These are phyloP conservation scores for Takakia lepidozioides DNA, from an alignment of 225 moss, liverwort and hornwort species.

Conservation along the genomic window DNA sequence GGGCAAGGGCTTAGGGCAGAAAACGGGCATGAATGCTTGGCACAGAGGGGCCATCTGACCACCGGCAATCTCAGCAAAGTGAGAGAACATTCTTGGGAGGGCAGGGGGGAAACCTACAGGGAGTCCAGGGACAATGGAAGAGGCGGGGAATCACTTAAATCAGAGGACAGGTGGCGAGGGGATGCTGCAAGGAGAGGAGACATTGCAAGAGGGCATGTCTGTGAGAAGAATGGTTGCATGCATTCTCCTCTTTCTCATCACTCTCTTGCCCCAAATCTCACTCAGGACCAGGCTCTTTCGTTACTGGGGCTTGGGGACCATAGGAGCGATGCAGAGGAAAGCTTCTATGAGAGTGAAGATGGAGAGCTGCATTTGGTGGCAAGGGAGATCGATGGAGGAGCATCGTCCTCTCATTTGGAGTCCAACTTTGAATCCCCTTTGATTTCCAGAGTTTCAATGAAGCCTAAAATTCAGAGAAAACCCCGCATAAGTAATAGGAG, in stretches of 20 bases:
- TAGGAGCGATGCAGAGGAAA: slow-evolving; percentile 26
- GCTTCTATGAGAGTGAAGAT: slow-evolving; percentile 40
- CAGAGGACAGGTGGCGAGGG: not conserved
- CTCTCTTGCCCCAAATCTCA: slow-evolving; percentile 22
- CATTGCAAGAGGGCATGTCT: slow-evolving; percentile 17
- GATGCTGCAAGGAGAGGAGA: slow-evolving; percentile 6
- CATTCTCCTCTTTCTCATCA: slow-evolving; percentile 38
- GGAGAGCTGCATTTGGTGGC: slow-evolving; percentile 7
- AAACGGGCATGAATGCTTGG: not conserved
- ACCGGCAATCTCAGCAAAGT: slow-evolving; percentile 5
- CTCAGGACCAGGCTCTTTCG: slow-evolving; percentile 22
- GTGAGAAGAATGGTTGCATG: slow-evolving; percentile 37
- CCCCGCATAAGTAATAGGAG: slow-evolving; percentile 8
- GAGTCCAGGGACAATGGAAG: not conserved
- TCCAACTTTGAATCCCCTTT: slow-evolving; percentile 39
- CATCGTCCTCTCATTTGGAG: slow-evolving; percentile 17
- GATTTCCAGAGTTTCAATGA: not conserved
- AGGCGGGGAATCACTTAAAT: not conserved
- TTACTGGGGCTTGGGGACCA: slow-evolving; percentile 36
- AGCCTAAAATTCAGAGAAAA: slow-evolving; percentile 18
- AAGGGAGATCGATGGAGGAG: not conserved
- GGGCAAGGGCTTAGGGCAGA: slow-evolving; percentile 19
- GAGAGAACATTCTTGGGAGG: not conserved
- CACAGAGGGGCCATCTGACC: slow-evolving; percentile 11
- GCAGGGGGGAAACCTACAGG: no score